Base-by-base conservation (phyloP, 495 filamentous ascomycete genomes). In the Penicillium paxilli region DNA sequence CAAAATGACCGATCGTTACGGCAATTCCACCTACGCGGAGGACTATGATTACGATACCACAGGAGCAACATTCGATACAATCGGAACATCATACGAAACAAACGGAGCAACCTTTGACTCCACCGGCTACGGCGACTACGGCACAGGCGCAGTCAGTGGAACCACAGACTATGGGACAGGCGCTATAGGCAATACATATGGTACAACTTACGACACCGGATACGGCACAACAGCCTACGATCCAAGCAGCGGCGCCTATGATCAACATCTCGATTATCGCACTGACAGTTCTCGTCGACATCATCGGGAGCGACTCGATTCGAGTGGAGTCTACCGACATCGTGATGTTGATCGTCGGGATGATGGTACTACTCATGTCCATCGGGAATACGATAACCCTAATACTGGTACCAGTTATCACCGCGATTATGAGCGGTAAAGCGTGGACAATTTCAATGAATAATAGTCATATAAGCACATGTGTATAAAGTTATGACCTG, bases 111-210 rank as follows among this genome's bases (percentile, higher is more conserved):
- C 49, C 28, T 66, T 64, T 25, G 55, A 57, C 40, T 25, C 60
- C n/a, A 58, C 58, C 22, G 63, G 59, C 48, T 60, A 66, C 45
- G 44, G 28, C 10, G 45, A 49, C 49, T 58, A 65, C 24, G 55
- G 52, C 1, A 38, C 57, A 50, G n/a, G 64, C 10, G 68, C 64
- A 7, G 61, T 63, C 35, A 77, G 71, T 50, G 75, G 70, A 44
- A 66, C 73, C 24, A 67, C 71, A 22, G 55, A 72, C 47, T 79
- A 76, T 54, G 75, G 73, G 19, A 67, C 68, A 20, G 61, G 66
- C 9, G 62, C 69, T 7, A 67, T 69, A 33, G 68, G 65, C 16
- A 66, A 66, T 5, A 68, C 68, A 14, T 75, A 80, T 48, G 68
- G 73, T 48, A 67, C 70, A 28, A 68, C 65, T 16, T 73, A 75